Percentiles rank a stretch among this genome's conserved stretches.
These are phyloP conservation scores for Fusarium compactum DNA, from an alignment of 2,329 filamentous ascomycete genomes.

Conservation along the genomic window DNA sequence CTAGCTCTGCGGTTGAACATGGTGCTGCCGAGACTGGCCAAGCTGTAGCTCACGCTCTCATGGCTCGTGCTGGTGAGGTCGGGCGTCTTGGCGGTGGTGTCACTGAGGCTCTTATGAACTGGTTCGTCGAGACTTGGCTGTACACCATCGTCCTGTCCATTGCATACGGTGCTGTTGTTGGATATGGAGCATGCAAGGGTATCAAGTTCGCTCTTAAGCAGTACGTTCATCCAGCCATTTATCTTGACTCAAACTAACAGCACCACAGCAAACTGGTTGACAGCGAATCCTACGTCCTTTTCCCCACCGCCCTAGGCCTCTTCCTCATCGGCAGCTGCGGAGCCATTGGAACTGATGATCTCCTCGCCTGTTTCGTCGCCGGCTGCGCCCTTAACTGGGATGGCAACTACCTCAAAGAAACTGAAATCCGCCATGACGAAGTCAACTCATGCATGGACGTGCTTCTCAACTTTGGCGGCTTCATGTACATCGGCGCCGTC, in stretches of 20 bases:
- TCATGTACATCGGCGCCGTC: slow-evolving; percentile 69
- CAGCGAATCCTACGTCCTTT: slow-evolving; percentile 65
- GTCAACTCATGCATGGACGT: slow-evolving; percentile 70
- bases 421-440: slow-evolving; percentile 67
- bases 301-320: slow-evolving; percentile 64
- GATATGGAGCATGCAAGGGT: slow-evolving; percentile 56
- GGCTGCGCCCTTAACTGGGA: slow-evolving; percentile 72
- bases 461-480: slow-evolving; percentile 69
- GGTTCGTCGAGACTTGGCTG: slow-evolving; percentile 70
- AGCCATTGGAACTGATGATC: slow-evolving; percentile 68
- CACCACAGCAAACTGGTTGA: slow-evolving; percentile 63
- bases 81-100: slow-evolving; percentile 65
- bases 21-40: neutral
- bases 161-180: slow-evolving; percentile 64
- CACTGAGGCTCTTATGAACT: slow-evolving; percentile 64
- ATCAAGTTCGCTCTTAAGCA: slow-evolving; percentile 29
- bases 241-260: neutral
- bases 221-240: slow-evolving; percentile 43
- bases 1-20: neutral
- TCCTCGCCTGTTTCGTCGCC: slow-evolving; percentile 70
- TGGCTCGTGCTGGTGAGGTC: slow-evolving; percentile 43
- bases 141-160: slow-evolving; percentile 68
- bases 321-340: slow-evolving; percentile 69
- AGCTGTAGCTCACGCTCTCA: neutral
- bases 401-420: slow-evolving; percentile 66